Evolutionary conservation across 352 stramenopile species (phyloP).

Genomic region (Phytophthora rubi): DNA sequence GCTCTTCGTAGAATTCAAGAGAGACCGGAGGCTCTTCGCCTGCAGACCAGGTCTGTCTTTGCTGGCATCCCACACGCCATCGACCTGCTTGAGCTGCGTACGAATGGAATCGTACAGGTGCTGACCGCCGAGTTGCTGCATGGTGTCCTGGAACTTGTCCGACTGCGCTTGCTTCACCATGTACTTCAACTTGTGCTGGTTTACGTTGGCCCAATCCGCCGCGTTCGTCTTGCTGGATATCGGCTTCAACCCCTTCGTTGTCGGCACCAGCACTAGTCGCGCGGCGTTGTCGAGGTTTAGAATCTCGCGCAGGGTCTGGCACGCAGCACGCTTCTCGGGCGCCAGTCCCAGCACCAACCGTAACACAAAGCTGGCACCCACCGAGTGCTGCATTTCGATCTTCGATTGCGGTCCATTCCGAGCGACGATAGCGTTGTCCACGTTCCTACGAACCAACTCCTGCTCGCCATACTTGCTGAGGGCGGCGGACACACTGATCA

Average conservation of each 20-base stretch:
- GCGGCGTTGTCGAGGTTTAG: slow-evolving; percentile 9
- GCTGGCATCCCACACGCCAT: slow-evolving; percentile 13
- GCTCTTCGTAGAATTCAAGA: neutral
- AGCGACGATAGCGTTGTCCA: slow-evolving; percentile 20
- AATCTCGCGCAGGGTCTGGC: slow-evolving; percentile 22
- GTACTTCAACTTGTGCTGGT: slow-evolving; percentile 9
- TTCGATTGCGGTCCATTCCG: slow-evolving; percentile 21
- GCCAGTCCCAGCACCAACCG: slow-evolving; percentile 21
- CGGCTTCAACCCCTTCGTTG: slow-evolving; percentile 5
- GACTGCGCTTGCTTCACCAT: slow-evolving; percentile 29
- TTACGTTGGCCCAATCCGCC: slow-evolving; percentile 10
- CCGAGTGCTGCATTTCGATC: slow-evolving; percentile 7
- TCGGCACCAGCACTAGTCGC: slow-evolving; percentile 8
- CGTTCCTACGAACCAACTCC: slow-evolving; percentile 17
- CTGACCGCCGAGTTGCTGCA: slow-evolving; percentile 17
- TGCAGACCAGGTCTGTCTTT: slow-evolving; percentile 23
- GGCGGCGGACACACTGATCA: slow-evolving; percentile 24
- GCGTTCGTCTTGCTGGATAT: neutral
- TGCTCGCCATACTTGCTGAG: slow-evolving; percentile 30
- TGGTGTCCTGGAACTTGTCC: slow-evolving; percentile 28
- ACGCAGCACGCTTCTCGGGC: slow-evolving; percentile 26
- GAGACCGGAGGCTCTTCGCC: slow-evolving; percentile 19
- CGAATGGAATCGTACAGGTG: slow-evolving; percentile 30
- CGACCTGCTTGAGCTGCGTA: slow-evolving; percentile 18
- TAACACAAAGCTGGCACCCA: slow-evolving; percentile 22